phyloP scores from a whole-genome alignment of 2,329 filamentous ascomycete species.

The Exophiala xenobiotica region DNA sequence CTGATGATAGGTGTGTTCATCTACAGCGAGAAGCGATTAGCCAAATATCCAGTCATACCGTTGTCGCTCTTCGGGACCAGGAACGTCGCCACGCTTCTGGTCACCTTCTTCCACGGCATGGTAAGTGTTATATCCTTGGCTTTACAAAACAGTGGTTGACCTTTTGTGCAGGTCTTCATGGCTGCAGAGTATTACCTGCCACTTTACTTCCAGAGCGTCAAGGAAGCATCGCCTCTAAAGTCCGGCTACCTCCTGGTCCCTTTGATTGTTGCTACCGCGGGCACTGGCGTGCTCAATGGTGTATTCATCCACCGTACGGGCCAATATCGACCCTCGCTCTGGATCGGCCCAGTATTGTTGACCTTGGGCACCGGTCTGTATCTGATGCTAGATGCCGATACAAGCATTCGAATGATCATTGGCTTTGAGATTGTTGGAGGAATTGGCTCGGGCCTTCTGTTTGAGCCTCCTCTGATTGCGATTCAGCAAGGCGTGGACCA shows the following conservation, averaged over 20 bases:
- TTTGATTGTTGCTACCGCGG: conserved; percentile 51
- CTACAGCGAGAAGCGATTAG: conserved; percentile 69
- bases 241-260: conserved; percentile 59
- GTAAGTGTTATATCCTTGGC: conserved; percentile 7
- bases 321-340: conserved; percentile 49
- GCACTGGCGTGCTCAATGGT: conserved; percentile 48
- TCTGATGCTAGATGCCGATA: conserved; percentile 41
- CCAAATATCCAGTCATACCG: conserved; percentile 77
- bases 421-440: conserved; percentile 44
- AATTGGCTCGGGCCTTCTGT: conserved; percentile 50
- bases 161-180: conserved; percentile 22
- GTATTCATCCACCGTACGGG: conserved; percentile 53
- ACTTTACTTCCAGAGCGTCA: conserved; percentile 69
- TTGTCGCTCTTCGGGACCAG: conserved; percentile 65
- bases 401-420: conserved; percentile 48
- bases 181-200: conserved; percentile 61
- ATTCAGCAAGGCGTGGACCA: conserved; percentile 54
- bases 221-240: conserved; percentile 62
- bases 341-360: conserved; percentile 44
- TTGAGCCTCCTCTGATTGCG: conserved; percentile 57
- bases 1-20: conserved; percentile 65
- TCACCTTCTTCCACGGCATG: conserved; percentile 35
- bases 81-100: conserved; percentile 45
- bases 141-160: conserved; percentile 4
- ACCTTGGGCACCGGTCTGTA: conserved; percentile 51